Percentiles rank a stretch among this genome's conserved stretches.
Conservation (phyloP, 2,329 filamentous ascomycete species). For the Cladobotryum protrusum region DNA sequence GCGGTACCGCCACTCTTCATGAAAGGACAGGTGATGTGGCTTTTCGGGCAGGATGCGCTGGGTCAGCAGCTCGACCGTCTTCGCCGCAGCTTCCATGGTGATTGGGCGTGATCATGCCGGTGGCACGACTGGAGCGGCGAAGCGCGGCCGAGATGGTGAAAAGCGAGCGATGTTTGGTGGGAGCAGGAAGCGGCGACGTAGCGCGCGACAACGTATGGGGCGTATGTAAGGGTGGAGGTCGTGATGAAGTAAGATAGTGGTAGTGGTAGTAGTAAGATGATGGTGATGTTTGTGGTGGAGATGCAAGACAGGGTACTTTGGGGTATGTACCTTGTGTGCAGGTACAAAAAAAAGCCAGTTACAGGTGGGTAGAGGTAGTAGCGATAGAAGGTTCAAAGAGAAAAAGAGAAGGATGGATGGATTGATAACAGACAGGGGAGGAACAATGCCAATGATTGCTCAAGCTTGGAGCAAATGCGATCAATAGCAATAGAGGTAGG, state of each 20-base stretch:
- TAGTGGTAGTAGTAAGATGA: no score
- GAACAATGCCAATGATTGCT: neutral
- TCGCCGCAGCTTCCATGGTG: constrained; percentile 55
- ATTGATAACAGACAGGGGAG: neutral
- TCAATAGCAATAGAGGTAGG: no score
- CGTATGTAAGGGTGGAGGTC: constrained; percentile 3
- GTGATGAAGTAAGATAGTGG: neutral
- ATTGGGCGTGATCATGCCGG: constrained; percentile 33
- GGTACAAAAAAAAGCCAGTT: neutral
- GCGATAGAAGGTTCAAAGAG: neutral
- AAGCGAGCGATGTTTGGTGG: constrained; percentile 3
- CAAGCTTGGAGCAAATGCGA: no score
- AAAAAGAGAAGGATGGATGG: neutral
- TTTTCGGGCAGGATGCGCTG: constrained; percentile 46
- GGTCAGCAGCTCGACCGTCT: constrained; percentile 48
- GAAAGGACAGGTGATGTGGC: constrained; percentile 48
- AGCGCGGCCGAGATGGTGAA: constrained; percentile 18
- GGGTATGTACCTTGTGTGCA: no score
- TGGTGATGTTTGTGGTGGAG: neutral
- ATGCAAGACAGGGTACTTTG: neutral
- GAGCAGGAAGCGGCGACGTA: neutral
- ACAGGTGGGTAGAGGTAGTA: no score
- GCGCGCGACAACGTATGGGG: constrained; percentile 18
- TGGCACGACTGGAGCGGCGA: constrained; percentile 21
- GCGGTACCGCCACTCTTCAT: constrained; percentile 42